These are phyloP conservation scores for Laguncularia racemosa DNA, from an alignment of 345 rosid species.

Conservation along the genomic window DNA sequence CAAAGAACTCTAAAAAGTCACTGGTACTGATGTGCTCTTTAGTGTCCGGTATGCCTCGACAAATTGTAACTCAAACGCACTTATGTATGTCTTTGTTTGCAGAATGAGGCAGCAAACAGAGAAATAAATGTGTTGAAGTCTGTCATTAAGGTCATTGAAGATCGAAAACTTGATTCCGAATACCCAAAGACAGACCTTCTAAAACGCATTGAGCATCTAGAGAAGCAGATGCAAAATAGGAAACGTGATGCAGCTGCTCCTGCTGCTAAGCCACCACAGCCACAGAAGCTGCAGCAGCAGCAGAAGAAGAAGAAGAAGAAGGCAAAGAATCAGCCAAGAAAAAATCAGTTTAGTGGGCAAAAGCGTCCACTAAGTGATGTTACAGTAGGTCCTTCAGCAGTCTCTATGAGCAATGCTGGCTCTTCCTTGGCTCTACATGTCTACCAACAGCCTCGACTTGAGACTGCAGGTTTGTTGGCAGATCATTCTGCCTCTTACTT, in stretches of 20 bases:
- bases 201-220: conserved; percentile 55
- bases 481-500: conserved; percentile 15
- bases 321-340: conserved; percentile 15
- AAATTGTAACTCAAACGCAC: conserved; percentile 1
- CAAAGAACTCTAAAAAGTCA: conserved; percentile 33
- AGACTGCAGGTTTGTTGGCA: conserved; percentile 28
- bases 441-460: conserved; percentile 32
- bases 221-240: conserved; percentile 51
- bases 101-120: conserved; percentile 51
- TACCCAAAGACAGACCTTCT: conserved; percentile 26
- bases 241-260: conserved; percentile 29
- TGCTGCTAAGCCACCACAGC: conserved; percentile 27
- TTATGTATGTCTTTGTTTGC: conserved; percentile 12
- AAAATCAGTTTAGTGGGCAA: conserved; percentile 21
- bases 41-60: neutral
- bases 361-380: conserved; percentile 29
- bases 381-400: conserved; percentile 14
- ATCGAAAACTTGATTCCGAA: conserved; percentile 46
- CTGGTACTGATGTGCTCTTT: conserved; percentile 29
- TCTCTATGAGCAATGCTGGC: conserved; percentile 15
- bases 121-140: conserved; percentile 52
- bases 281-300: neutral
- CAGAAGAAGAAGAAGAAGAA: conserved; percentile 5
- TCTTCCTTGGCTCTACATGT: conserved; percentile 19
- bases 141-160: conserved; percentile 48